Conservation (phyloP, 2,329 filamentous ascomycete genomes). For the Talaromyces islandicus region DNA sequence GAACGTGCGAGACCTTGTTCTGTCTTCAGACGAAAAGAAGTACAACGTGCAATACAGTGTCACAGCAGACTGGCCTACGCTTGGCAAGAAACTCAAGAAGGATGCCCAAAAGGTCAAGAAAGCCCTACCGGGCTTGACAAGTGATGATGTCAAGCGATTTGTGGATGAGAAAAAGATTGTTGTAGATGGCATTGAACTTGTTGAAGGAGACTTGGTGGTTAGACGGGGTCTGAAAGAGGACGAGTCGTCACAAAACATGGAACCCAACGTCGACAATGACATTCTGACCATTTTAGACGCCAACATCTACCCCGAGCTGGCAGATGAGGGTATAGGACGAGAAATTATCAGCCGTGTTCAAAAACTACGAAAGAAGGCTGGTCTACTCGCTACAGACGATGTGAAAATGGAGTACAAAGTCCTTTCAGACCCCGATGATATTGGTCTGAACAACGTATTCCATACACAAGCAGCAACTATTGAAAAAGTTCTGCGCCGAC, state of each 20-base stretch:
- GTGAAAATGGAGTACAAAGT: slow-evolving; percentile 91
- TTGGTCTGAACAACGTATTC: slow-evolving; percentile 67
- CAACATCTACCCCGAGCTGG: slow-evolving; percentile 74
- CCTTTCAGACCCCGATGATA: slow-evolving; percentile 68
- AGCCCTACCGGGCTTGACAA: slow-evolving; percentile 71
- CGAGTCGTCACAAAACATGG: slow-evolving; percentile 64
- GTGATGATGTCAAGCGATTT: slow-evolving; percentile 74
- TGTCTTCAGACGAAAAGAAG: slow-evolving; percentile 79
- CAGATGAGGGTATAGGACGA: slow-evolving; percentile 79
- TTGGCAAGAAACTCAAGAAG: slow-evolving; percentile 97
- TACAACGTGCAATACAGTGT: slow-evolving; percentile 92
- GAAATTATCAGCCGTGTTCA: slow-evolving; percentile 94
- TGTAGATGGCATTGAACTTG: slow-evolving; percentile 80
- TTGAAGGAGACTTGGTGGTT: slow-evolving; percentile 76
- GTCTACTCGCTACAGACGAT: slow-evolving; percentile 84
- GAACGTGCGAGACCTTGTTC: slow-evolving; percentile 77
- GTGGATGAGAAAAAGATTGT: slow-evolving; percentile 66
- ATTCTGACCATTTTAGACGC: slow-evolving; percentile 87
- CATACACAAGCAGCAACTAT: slow-evolving; percentile 61
- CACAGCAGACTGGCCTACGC: slow-evolving; percentile 82
- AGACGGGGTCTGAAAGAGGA: slow-evolving; percentile 72
- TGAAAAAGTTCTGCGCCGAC: slow-evolving; percentile 70
- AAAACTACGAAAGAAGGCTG: slow-evolving; percentile 86
- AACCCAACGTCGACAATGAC: slow-evolving; percentile 83
- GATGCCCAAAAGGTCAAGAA: slow-evolving; percentile 89